Percentiles rank a stretch among this genome's conserved stretches.
Conservation (phyloP, 2,329 filamentous ascomycete genomes). For the Xylariomycetidae sp. region DNA sequence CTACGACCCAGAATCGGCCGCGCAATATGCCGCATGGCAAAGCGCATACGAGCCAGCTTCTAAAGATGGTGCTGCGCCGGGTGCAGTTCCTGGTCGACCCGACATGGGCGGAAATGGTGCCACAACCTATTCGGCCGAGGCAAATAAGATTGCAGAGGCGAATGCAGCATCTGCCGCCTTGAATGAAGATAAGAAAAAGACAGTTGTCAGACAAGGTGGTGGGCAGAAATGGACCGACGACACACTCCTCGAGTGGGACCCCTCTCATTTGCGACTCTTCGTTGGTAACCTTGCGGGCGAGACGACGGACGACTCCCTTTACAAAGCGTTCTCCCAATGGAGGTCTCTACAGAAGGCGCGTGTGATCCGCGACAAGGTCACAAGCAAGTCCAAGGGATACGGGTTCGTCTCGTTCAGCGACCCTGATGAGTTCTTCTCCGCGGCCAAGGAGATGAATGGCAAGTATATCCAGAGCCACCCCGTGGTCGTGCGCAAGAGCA, state of each 20-base stretch:
- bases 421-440: conserved; percentile 93
- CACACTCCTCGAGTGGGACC: conserved; percentile 90
- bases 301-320: conserved; percentile 90
- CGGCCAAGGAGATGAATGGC: conserved; percentile 96
- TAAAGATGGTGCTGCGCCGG: conserved; percentile 45
- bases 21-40: conserved; percentile 92
- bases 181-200: conserved; percentile 72
- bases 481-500: conserved; percentile 79
- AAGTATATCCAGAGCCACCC: conserved; percentile 99
- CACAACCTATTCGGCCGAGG: conserved; percentile 35
- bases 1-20: conserved; percentile 76
- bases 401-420: conserved; percentile 96
- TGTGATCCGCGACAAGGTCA: conserved; percentile 91
- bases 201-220: conserved; percentile 81
- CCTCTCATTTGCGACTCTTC: conserved; percentile 88
- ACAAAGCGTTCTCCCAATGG: conserved; percentile 91
- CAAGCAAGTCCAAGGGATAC: conserved; percentile 92
- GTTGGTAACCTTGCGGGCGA: conserved; percentile 96
- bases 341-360: conserved; percentile 85
- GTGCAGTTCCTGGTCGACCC: conserved; percentile 30
- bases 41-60: conserved; percentile 63
- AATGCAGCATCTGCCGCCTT: conserved; percentile 40
- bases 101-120: conserved; percentile 30
- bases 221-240: conserved; percentile 91
- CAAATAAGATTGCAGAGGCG: conserved; percentile 31